Base-by-base conservation (phyloP, 176 grass and related monocot genomes). In the Bonia amplexicaulis region DNA sequence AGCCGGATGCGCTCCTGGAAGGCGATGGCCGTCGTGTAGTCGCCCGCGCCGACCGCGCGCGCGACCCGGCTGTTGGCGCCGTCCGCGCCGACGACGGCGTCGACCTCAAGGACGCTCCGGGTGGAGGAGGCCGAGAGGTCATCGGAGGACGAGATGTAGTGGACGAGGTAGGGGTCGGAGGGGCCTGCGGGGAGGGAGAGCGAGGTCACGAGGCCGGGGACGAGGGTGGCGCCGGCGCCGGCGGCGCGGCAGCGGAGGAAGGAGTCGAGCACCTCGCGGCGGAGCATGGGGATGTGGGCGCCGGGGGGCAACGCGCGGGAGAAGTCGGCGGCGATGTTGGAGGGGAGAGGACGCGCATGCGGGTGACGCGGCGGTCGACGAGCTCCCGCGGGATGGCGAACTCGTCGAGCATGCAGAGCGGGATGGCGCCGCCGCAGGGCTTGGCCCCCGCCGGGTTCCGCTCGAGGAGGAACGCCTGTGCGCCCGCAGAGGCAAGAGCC, bases 1-100 rank as follows among this genome's bases (percentile, higher is more conserved):
- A 98, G 91, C 41, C 89, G 91, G 82, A 98, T 89, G 63, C 95
- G 93, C 79, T 98, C 93, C 91, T 98, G 96, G 93, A 98, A 95
- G 66, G 96, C 96, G 73, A 98, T 98, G 39, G 96, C 96, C 52
- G 96, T 95, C n/a, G 93, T 69, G 87, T 98, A 98, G 73, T 84
- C 89, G 13, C 96, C 96, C 2, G 91, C 96, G 9, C 84, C 87
- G 6, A 98, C 88, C 85, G 83, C 86, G 4, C 89, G 83, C 6
- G 95, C 95, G 16, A 98, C 95, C 57, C 91, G 87, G 84, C 93
- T 98, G 86, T 98, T 98, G 19, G 95, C 93, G 63, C 93, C 93
- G 90, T 98, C 95, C 15, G 93, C 95, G 60, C 91, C 95, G 48
- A 98, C 85, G 84, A 98, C 47, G 65, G 92, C 89, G 81, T 95